phyloP scores from a whole-genome alignment of 164 flowering plant genomes.

The Cinnamomum micranthum region DNA sequence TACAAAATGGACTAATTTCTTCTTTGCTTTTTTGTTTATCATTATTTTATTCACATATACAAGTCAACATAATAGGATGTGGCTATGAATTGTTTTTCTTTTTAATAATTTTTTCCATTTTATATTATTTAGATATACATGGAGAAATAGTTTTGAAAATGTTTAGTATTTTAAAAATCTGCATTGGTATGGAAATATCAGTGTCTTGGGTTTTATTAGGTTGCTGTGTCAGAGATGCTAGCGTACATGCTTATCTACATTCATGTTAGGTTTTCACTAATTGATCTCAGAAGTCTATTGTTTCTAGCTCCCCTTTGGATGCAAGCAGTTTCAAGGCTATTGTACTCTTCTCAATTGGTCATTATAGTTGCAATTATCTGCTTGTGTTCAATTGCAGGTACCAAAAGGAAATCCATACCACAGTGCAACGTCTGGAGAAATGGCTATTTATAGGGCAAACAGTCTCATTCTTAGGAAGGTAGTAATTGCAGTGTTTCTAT shows the following conservation, averaged over 20 bases:
- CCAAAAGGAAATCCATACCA: slow-evolving; percentile 98
- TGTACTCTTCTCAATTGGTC: background rate
- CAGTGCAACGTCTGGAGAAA: slow-evolving; percentile 99
- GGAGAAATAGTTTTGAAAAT: background rate
- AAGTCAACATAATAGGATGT: too few relatives aligned
- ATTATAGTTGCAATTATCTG: slow-evolving; percentile 5
- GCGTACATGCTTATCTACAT: background rate
- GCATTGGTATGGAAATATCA: background rate
- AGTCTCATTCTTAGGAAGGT: slow-evolving; percentile 87
- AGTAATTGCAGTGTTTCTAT: background rate
- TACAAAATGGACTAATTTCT: too few relatives aligned
- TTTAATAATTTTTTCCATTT: too few relatives aligned
- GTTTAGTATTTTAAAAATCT: background rate
- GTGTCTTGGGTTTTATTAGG: background rate
- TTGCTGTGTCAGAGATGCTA: background rate
- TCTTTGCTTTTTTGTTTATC: too few relatives aligned
- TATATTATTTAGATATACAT: too few relatives aligned
- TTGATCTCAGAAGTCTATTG: background rate
- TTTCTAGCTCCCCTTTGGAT: too few relatives aligned
- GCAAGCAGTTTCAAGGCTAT: background rate
- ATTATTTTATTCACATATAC: too few relatives aligned
- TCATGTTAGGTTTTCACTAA: background rate
- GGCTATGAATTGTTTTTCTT: too few relatives aligned
- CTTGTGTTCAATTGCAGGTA: slow-evolving; percentile 45
- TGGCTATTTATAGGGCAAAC: slow-evolving; percentile 82